Evolutionary conservation across 768 basidiomycete genomes (phyloP), one percentile per base, ranked within the genome.

Genomic region (Rhizopogon rudus): DNA sequence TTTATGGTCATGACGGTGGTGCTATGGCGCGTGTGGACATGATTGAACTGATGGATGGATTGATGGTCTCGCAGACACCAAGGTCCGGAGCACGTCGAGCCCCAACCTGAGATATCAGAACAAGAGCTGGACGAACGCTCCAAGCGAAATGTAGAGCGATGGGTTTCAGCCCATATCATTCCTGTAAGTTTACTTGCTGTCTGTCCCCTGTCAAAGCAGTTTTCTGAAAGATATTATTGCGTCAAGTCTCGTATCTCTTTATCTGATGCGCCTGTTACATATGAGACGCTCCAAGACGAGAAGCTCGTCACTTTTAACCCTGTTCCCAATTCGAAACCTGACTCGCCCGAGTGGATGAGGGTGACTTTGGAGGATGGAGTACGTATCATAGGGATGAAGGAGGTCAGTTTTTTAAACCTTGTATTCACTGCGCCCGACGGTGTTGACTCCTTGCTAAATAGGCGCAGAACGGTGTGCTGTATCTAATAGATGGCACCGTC

Each of bases 161-260:
- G 93, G 89, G 78, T 95, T 0, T 82, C 84, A 1, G 86, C 86
- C 2, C 93, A 94, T 63, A 83, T 95, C 56, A 80, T 96, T 52
- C 88, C 91, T 5, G 93, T 93, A 65, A 58, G 78, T 68, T 25
- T 8, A 29, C n/a, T 22, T 59, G 31, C 10, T 17, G 22, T 44
- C 39, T n/a, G 20, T 44, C 39, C 37, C 16, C 4, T 39, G 44
- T 33, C 0, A 28, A 2, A n/a, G 37, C 12, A n/a, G 42, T 51
- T 12, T 1, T 5, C 45, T 41, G 13, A 44, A 57, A 9, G 8
- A 16, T 8, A 14, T 29, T 37, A 5, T 37, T 37, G 17, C 31
- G 9, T 50, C 49, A 63, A 79, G 66, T 79, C 72, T 13, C 81
- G 76, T 3, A 75, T 85, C 33, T 63, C 71, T 4, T 70, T 86